Evolutionary conservation across 805 yeast genomes (phyloP).

Genomic region (Teunomyces panamensis): DNA sequence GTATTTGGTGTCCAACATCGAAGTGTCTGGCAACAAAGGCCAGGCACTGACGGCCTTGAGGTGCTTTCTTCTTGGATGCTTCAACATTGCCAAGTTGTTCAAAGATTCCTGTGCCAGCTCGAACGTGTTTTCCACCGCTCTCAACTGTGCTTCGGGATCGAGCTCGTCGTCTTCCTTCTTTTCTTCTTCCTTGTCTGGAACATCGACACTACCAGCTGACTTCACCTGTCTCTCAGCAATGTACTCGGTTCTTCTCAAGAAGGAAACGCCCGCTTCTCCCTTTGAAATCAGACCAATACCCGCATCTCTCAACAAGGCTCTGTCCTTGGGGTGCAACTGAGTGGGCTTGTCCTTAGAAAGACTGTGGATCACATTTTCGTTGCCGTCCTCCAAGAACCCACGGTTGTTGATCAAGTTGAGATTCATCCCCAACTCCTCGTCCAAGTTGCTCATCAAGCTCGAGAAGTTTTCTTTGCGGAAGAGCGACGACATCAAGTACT

Average conservation of each 20-base stretch:
- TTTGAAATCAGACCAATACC: conserved; percentile 45
- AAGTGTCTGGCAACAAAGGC: conserved; percentile 85
- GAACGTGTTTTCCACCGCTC: conserved; percentile 76
- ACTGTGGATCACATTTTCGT: conserved; percentile 41
- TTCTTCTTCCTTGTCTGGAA: conserved; percentile 26
- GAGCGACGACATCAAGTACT: conserved; percentile 61
- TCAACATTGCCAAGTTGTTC: conserved; percentile 40
- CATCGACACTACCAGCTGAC: conserved; percentile 16
- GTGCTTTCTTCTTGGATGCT: conserved; percentile 76
- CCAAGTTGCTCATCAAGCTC: conserved; percentile 53
- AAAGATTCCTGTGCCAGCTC: conserved; percentile 53
- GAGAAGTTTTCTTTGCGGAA: conserved; percentile 73
- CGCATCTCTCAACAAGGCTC: conserved; percentile 77
- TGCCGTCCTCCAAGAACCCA: conserved; percentile 63
- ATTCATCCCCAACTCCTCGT: conserved; percentile 70
- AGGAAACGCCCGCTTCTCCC: conserved; percentile 59
- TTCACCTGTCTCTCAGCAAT: conserved; percentile 59
- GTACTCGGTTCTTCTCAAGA: conserved; percentile 92
- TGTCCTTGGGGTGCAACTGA: conserved; percentile 74
- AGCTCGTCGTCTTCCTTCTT: conserved; percentile 14
- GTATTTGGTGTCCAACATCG: conserved; percentile 80
- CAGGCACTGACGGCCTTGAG: conserved; percentile 73
- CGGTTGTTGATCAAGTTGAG: conserved; percentile 67
- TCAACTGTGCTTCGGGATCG: conserved; percentile 63
- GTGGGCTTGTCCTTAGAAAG: conserved; percentile 25